Base-by-base conservation (phyloP, 2,329 filamentous ascomycete species). In the Fragosphaeria purpurea region DNA sequence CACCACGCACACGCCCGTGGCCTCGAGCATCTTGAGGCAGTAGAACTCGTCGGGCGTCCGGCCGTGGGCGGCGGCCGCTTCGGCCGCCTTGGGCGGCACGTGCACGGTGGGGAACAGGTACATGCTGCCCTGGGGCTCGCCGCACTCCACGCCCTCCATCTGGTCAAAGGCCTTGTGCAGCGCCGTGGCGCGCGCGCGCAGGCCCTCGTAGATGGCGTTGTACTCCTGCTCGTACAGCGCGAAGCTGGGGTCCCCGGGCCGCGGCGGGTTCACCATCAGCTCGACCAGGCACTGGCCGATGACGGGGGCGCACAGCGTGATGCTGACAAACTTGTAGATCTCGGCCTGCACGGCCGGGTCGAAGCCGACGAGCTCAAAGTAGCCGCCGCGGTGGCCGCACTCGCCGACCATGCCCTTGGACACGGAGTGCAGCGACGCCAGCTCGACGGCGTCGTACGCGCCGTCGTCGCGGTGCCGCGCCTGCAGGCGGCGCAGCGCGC, bases 341-440 rank as follows among this genome's bases (percentile, higher is more conserved):
- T 97, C 85, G 57, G 85, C 87, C 63, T 87, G 84, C 57, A 98
- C 93, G 62, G 86, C 76, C 9, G 80, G 70, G 65, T 95, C 82
- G 67, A 98, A 96, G 59, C 88, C 88, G 53, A 90, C 80, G 51
- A 98, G 82, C 76, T 98, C 93, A 64, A 97, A 97, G 77, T 95
- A 98, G 50, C 93, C 93, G 60, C 91, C 93, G 57, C 93, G 87
- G 74, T 98, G 93, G 48, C 93, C 93, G 67, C 93, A 98, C 74
- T 98, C 93, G 64, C 93, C 93, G 7, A 96, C 87, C 90, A 98
- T 97, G 62, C 93, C 93, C 79, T 98, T 98, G 65, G 88, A 95
- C 50, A 94, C 78, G 61, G 85, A 91, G 76, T 98, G 91, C 58
- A 98, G 76, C 48, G 88, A 95, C 46, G 85, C 91, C 52, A 98